Conservation (phyloP, 2,329 filamentous ascomycete species). For the Botrytis porri region DNA sequence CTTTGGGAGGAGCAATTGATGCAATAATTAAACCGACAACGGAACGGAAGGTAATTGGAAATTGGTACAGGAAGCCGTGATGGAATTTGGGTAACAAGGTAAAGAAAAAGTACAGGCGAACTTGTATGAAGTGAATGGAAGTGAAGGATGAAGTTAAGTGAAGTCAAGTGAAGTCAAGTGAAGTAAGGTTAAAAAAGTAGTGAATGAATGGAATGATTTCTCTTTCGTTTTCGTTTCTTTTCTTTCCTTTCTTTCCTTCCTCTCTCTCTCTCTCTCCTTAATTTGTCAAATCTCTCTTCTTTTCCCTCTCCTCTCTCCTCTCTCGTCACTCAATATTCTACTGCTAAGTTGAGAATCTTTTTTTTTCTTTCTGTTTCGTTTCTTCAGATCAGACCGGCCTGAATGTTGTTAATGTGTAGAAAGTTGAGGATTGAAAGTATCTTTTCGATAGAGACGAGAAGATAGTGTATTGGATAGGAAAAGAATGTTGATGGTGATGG, state of each 20-base stretch:
- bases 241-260: not conserved
- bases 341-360: not conserved
- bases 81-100: not conserved
- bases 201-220: slow-evolving; percentile 1
- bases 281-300: not conserved
- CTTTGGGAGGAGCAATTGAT: not conserved
- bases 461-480: not conserved
- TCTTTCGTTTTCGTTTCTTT: not conserved
- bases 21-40: slow-evolving; percentile 1
- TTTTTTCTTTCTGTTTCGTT: not conserved
- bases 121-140: not conserved
- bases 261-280: not conserved
- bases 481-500: not conserved
- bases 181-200: not conserved
- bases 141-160: not conserved
- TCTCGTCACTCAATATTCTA: not conserved
- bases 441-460: not conserved
- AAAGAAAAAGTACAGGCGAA: slow-evolving; percentile 2
- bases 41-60: slow-evolving; percentile 13
- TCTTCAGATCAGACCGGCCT: slow-evolving; percentile 13
- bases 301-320: not conserved
- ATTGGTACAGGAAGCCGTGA: not conserved
- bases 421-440: not conserved
- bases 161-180: not conserved
- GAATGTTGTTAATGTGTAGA: not conserved